A percentile compares a stretch with the other conserved stretches of the same genome.
Evolutionary conservation across 371 early-diverging fungal genomes (phyloP).

Genomic region (Parasitella parasitica): DNA sequence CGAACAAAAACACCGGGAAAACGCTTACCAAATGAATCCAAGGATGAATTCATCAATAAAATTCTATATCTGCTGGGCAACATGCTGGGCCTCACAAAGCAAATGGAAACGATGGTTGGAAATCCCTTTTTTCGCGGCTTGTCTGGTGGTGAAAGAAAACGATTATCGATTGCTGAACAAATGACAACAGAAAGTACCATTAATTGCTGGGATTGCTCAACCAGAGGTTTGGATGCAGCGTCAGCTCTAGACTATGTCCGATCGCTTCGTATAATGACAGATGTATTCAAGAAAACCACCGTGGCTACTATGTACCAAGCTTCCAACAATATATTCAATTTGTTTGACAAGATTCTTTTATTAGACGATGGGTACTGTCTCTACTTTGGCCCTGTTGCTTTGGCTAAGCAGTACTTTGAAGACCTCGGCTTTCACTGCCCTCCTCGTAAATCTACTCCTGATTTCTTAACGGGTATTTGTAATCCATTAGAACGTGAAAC

Average conservation of each 20-base stretch:
- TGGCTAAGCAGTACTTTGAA: conserved; percentile 68
- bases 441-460: conserved; percentile 70
- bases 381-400: conserved; percentile 67
- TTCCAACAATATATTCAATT: conserved; percentile 66
- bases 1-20: conserved; percentile 62
- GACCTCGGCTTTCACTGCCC: conserved; percentile 71
- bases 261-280: conserved; percentile 66
- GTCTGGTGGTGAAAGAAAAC: conserved; percentile 86
- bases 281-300: conserved; percentile 64
- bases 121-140: conserved; percentile 80
- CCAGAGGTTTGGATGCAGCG: conserved; percentile 87
- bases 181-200: conserved; percentile 72
- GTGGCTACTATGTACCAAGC: conserved; percentile 67
- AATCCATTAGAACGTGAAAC: conserved; percentile 60
- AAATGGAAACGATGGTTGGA: conserved; percentile 78
- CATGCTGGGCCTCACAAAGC: conserved; percentile 70
- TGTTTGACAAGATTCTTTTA: conserved; percentile 76
- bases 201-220: conserved; percentile 85
- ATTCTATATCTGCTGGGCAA: conserved; percentile 57
- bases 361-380: conserved; percentile 72
- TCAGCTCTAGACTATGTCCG: conserved; percentile 80
- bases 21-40: conserved; percentile 43
- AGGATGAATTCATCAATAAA: conserved; percentile 40
- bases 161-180: conserved; percentile 83
- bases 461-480: conserved; percentile 76